These are phyloP conservation scores for Dipodascopsis uninucleata DNA, from an alignment of 805 yeast species.

Conservation along the genomic window DNA sequence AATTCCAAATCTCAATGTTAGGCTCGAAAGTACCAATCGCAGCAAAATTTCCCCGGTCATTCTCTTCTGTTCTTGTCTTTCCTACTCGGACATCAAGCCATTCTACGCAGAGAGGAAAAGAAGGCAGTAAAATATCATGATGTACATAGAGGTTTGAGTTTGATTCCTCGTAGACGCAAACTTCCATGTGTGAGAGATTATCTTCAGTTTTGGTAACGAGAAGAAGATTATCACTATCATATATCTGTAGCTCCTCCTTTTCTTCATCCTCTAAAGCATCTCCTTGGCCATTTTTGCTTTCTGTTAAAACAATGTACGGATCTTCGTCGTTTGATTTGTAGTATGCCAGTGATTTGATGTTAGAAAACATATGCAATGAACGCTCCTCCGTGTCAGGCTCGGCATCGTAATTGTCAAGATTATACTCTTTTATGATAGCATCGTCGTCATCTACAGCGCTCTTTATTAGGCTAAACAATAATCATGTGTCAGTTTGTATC, in stretches of 20 bases:
- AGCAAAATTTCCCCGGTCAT: conserved; percentile 78
- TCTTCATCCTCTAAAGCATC: conserved; percentile 54
- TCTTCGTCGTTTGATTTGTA: conserved; percentile 48
- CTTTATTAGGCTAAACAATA: conserved; percentile 20
- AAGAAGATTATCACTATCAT: conserved; percentile 84
- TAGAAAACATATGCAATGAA: conserved; percentile 47
- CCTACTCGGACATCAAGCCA: conserved; percentile 80
- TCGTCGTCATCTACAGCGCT: conserved; percentile 58
- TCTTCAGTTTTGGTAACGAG: conserved; percentile 95
- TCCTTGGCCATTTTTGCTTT: conserved; percentile 50
- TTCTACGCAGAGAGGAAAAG: conserved; percentile 94
- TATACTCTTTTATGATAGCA: conserved; percentile 80
- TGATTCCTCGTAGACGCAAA: conserved; percentile 91
- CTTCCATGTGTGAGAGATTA: conserved; percentile 86
- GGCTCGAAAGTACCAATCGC: conserved; percentile 98
- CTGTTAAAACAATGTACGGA: conserved; percentile 59
- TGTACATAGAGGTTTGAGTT: conserved; percentile 82
- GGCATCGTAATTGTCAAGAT: conserved; percentile 78
- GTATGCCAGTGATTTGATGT: conserved; percentile 42
- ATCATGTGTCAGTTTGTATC: too few species aligned
- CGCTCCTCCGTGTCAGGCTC: conserved; percentile 52
- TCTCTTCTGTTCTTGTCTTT: conserved; percentile 37
- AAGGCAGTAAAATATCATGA: conserved; percentile 94
- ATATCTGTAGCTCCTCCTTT: conserved; percentile 75
- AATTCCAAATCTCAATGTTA: conserved; percentile 93